Base-by-base conservation (phyloP, 2,329 filamentous ascomycete species). In the Trichoderma cornu-damae region DNA sequence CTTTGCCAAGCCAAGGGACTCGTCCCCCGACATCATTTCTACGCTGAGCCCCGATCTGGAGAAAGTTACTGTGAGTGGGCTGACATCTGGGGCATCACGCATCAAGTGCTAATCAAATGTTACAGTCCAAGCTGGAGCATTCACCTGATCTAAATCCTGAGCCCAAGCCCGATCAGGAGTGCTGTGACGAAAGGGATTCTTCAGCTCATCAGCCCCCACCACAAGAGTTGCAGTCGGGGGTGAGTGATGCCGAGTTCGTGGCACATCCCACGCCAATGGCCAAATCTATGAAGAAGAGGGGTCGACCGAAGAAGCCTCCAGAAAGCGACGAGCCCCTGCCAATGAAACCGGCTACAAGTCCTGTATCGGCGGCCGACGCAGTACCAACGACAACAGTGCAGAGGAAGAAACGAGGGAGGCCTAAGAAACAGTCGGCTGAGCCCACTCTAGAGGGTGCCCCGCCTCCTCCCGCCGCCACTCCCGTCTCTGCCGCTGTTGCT, bases 391-490 rank as follows among this genome's bases (percentile, higher is more conserved):
- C 34, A 24, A 47, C 48, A 32, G 63, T 60, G 38, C 40, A 61
- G 52, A 73, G 69, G 55, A 75, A 70, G 63, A 74, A 70, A 59
- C 68, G 76, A 49, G 77, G 77, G 3, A 69, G 76, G 18, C 75
- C 76, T 14, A 73, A 69, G 58, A 78, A 77, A 57, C 60, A 46
- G 37, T 49, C 50, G 14, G 26, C 22, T 30, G 42, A 40, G 16
- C 20, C 20, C 20, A 18, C 12, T 55, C 14, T 47, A 24, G 49
- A 53, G 2, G 16, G 64, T 2, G 68, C 67, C 22, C 65, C 66
- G 40, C 54, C 37, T 48, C 54, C 37, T 48, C 12, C 57, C 35
- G 30, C 51, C 18, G 24, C 37, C 4, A 48, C 37, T 37, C 18
- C 37, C 40, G 30, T 22, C 47, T 34, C 42, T 47, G 26, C 18